Base-by-base conservation (phyloP, 106 monocot genomes). In the Gastrodia elata region DNA sequence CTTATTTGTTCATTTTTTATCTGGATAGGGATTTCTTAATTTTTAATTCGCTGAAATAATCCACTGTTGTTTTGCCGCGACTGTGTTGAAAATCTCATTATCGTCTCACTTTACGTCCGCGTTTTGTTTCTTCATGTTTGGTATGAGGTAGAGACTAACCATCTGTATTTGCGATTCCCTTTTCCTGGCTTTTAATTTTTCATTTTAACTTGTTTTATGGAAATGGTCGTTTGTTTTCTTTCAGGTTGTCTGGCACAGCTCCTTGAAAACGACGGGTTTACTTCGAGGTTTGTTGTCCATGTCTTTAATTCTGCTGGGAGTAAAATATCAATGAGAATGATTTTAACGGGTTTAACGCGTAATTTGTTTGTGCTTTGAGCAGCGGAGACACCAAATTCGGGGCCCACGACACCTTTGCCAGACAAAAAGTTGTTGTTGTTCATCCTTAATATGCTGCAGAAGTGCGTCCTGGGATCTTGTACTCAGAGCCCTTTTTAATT, bases 371-470 rank as follows among this genome's bases (percentile, higher is more conserved):
- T 57, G 41, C 40, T 39, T 59, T 34, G 68, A 82, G 76, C 41
- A 58, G 65, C 65, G 76, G 80, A 82, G 71, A 68, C 64, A 70
- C 77, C 77, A 46, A 79, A 82, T 76, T 77, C 83, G 18, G 93
- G 86, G 82, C 79, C 86, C 80, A 80, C 81, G n/a, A 97, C 97
- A 28, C 83, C 90, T 76, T 77, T 97, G 80, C 97, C 93, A 9
- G 92, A 93, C 84, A 91, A 88, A 80, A 90, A 90, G 83, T 91
- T 97, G 90, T 71, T 97, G 84, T 67, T 82, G 65, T 92, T 97
- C 88, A 91, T 97, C 84, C 97, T 97, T 52, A 93, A 97, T 70
- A 88, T 84, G 75, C 90, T 97, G 65, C 93, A 97, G 86, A 97
- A 97, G 97, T 97, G 80, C 67, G 87, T 87, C 39, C 64, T 71